Base-by-base conservation (phyloP, 176 grass and related monocot species). In the Zoysia japonica region DNA sequence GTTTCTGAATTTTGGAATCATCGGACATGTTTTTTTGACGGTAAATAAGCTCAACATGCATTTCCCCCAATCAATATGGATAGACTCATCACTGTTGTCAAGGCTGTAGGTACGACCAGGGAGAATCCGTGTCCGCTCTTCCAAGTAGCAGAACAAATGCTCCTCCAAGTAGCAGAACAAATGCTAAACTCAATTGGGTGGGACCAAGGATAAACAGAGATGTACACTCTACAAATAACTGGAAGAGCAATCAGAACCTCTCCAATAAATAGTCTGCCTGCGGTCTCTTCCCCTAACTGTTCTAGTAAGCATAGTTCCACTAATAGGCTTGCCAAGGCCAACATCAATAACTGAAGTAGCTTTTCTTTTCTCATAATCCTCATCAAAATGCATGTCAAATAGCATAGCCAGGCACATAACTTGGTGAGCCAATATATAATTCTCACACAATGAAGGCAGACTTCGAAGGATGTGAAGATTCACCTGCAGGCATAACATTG, bases 261-360 rank as follows among this genome's bases (percentile, higher is more conserved):
- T 86, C 90, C 92, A 98, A 85, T 93, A 92, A 61, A 94, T 92
- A 83, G 89, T 92, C 82, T 84, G 88, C 35, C 96, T 93, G 4
- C 96, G 78, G 48, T 98, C 92, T 77, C 96, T 93, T 71, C 96
- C 96, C 83, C 96, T 91, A 42, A 98, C 86, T 13, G 92, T 90
- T 88, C 96, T 95, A 68, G 84, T 84, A 72, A 91, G 78, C 78
- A 92, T 90, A 7, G 79, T 96, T 90, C 93, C 93, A 72, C 80
- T 90, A 41, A 93, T 74, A 43, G 96, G 92, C 54, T 89, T 87
- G 74, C 96, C 90, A 2, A 97, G 74, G 49, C 91, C 87, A 68
- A 97, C 89, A 83, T 94, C 94, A 53, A 99, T 92, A 64, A 99
- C 86, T 14, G 90, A 89, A 83, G 88, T 90, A 52, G 85, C 86